phyloP scores from a whole-genome alignment of 2,329 filamentous ascomycete genomes.

The Fusarium proliferatum region DNA sequence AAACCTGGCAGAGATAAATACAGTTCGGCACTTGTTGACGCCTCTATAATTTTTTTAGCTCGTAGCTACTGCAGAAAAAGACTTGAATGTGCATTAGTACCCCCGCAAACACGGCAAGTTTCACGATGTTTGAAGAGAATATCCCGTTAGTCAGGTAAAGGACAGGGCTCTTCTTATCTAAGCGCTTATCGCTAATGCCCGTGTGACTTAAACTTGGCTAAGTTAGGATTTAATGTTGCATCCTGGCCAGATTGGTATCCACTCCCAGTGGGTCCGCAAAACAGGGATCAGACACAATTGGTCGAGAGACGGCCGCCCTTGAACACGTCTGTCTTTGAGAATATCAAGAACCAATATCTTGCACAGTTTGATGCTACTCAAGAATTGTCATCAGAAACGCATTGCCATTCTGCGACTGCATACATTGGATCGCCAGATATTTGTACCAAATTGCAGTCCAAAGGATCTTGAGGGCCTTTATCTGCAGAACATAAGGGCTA shows the following conservation, averaged over 20 bases:
- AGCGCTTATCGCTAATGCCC: neutral
- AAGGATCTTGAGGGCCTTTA: neutral
- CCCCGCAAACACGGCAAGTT: neutral
- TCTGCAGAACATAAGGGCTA: neutral
- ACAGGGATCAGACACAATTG: too few species aligned
- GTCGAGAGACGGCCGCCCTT: too few species aligned
- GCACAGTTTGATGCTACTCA: too few species aligned
- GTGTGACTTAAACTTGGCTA: neutral
- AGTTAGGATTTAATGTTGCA: neutral
- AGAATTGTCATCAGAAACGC: too few species aligned
- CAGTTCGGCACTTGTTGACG: neutral
- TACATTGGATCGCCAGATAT: neutral
- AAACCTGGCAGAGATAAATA: neutral
- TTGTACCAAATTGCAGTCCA: neutral
- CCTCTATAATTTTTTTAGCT: neutral
- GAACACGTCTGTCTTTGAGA: too few species aligned
- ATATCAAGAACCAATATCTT: too few species aligned
- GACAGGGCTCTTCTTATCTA: neutral
- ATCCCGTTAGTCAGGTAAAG: neutral
- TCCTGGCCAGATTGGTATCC: neutral
- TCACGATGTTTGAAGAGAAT: neutral
- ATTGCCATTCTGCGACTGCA: too few species aligned
- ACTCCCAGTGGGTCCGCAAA: neutral
- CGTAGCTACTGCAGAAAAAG: neutral
- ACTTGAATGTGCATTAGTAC: neutral